These are phyloP conservation scores for Cubamyces sp. DNA, from an alignment of 768 basidiomycete genomes.

Conservation along the genomic window DNA sequence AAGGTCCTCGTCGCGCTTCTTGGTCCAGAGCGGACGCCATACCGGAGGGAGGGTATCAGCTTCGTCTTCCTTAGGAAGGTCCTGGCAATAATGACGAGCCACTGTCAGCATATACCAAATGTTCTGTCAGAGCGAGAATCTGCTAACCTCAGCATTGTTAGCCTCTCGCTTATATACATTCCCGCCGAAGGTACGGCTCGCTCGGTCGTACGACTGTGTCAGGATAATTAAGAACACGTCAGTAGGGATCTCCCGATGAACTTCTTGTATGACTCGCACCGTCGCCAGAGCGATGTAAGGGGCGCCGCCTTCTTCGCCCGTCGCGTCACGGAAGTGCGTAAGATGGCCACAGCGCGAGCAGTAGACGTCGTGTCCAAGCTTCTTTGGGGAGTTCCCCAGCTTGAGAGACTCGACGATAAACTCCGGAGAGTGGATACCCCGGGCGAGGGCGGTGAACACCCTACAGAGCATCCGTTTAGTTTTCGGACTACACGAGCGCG, in stretches of 20 bases:
- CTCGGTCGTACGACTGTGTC: constrained; percentile 9
- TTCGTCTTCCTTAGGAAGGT: neutral
- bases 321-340: constrained; percentile 7
- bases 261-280: neutral
- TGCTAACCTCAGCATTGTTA: neutral
- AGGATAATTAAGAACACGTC: neutral
- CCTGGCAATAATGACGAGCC: no score
- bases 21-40: neutral
- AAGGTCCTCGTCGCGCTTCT: neutral
- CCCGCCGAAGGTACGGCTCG: constrained; percentile 1
- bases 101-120: neutral
- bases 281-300: constrained; percentile 10
- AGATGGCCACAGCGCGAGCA: constrained; percentile 24
- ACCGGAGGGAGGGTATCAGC: neutral
- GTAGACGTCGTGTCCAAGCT: constrained; percentile 26
- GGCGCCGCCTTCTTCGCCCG: constrained; percentile 12
- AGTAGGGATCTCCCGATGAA: neutral
- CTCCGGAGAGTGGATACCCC: constrained; percentile 20
- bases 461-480: neutral
- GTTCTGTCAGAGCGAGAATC: neutral
- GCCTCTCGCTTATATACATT: neutral
- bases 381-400: constrained; percentile 12
- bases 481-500: neutral
- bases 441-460: constrained; percentile 22
- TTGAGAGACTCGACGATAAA: constrained; percentile 25